A percentile compares a stretch with the other conserved stretches of the same genome.
Conservation (phyloP, 2,329 filamentous ascomycete species). For the Clonostachys byssicola region DNA sequence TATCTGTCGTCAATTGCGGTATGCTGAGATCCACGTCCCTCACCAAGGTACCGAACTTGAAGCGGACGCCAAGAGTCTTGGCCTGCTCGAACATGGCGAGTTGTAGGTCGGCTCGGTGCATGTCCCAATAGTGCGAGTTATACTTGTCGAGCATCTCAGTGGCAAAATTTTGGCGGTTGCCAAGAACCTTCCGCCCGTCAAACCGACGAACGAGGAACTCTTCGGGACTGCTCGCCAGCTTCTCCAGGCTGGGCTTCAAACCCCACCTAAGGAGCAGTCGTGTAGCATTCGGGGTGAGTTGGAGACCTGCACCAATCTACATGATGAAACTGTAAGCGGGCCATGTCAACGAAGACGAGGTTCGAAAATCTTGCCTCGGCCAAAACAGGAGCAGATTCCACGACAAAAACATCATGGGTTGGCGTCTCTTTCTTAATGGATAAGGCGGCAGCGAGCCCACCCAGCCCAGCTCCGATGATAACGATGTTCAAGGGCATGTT, state of each 20-base stretch:
- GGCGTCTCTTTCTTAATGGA: constrained; percentile 5
- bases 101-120: constrained; percentile 60
- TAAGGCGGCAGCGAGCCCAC: not conserved
- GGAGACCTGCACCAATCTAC: constrained; percentile 20
- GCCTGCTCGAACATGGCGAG: not conserved
- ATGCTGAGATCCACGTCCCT: not conserved
- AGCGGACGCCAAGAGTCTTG: not conserved
- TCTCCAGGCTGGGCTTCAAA: constrained; percentile 26
- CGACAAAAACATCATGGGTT: too few relatives aligned
- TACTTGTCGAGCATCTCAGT: constrained; percentile 49
- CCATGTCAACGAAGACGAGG: too few relatives aligned
- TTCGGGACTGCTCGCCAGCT: constrained; percentile 32
- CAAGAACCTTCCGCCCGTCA: constrained; percentile 37
- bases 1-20: constrained; percentile 3
- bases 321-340: too few relatives aligned
- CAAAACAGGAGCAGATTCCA: too few relatives aligned
- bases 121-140: constrained; percentile 49
- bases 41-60: not conserved
- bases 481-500: not conserved
- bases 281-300: constrained; percentile 20
- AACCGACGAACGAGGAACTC: constrained; percentile 49
- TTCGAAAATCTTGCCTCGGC: too few relatives aligned
- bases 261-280: constrained; percentile 16
- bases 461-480: constrained; percentile 2
- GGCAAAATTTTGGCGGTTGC: constrained; percentile 45